Conservation (phyloP, 495 filamentous ascomycete species). For the Aspergillus biplanus region DNA sequence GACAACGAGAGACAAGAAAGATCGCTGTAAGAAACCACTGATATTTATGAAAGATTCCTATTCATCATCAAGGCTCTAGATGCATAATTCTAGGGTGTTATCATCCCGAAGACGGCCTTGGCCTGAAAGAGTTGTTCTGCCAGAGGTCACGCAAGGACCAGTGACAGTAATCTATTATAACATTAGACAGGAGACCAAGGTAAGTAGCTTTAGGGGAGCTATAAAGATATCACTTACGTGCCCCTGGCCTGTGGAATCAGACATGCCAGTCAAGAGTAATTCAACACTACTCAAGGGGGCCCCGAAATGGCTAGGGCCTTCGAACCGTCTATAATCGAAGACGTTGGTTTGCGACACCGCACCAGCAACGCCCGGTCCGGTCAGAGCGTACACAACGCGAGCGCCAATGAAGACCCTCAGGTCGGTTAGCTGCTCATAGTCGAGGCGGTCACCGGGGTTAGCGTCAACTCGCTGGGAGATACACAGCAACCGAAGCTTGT, state of each 20-base stretch:
- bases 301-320: conserved; percentile 73
- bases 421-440: conserved; percentile 71
- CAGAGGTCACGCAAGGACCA: conserved; percentile 45
- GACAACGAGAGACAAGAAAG: conserved; percentile 9
- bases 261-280: conserved; percentile 62
- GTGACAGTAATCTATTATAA: conserved; percentile 41
- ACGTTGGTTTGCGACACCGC: conserved; percentile 81
- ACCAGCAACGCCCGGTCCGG: conserved; percentile 79
- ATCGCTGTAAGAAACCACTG: neutral
- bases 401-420: conserved; percentile 79
- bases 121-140: conserved; percentile 32
- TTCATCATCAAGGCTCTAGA: conserved; percentile 5
- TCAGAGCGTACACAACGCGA: conserved; percentile 82
- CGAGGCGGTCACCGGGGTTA: conserved; percentile 49
- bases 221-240: conserved; percentile 51
- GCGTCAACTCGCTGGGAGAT: conserved; percentile 45
- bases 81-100: conserved; percentile 43
- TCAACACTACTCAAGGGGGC: conserved; percentile 79
- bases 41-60: neutral
- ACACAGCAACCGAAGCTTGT: conserved; percentile 66
- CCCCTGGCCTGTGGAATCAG: conserved; percentile 66
- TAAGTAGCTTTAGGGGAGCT: neutral
- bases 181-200: neutral
- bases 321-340: conserved; percentile 78
- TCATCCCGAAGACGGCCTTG: conserved; percentile 44